Evolutionary conservation across 768 basidiomycete species (phyloP).

Genomic region (Megacollybia marginata): DNA sequence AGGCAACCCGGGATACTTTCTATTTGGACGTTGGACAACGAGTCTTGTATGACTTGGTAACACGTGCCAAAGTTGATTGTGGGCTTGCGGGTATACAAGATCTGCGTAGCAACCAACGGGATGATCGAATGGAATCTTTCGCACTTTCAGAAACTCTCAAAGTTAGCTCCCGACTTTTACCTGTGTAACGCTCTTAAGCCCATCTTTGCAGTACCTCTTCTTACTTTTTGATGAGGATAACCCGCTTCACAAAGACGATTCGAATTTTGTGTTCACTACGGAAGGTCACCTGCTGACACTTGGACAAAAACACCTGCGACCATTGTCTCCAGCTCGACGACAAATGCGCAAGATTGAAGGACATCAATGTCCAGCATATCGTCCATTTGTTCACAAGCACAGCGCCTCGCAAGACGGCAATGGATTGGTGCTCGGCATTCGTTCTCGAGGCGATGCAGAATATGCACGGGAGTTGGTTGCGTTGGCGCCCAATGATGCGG

Average conservation of each 20-base stretch:
- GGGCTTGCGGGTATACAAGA: constrained; percentile 81
- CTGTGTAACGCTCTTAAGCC: not conserved
- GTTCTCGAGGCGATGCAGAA: constrained; percentile 67
- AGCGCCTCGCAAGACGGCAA: constrained; percentile 22
- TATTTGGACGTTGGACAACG: constrained; percentile 90
- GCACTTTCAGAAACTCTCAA: constrained; percentile 90
- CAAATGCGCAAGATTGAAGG: constrained; percentile 55
- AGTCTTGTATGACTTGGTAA: constrained; percentile 65
- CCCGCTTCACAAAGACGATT: constrained; percentile 63
- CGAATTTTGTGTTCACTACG: constrained; percentile 89
- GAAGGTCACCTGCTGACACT: constrained; percentile 88
- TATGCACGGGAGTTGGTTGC: constrained; percentile 73
- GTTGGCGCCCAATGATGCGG: constrained; percentile 36
- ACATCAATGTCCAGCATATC: constrained; percentile 72
- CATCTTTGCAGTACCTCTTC: constrained; percentile 68
- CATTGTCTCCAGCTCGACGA: constrained; percentile 50
- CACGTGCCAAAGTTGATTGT: constrained; percentile 75
- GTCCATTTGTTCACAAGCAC: constrained; percentile 30
- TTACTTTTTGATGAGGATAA: constrained; percentile 88
- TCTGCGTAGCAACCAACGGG: constrained; percentile 66
- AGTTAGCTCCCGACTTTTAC: constrained; percentile 28
- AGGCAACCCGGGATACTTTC: constrained; percentile 90
- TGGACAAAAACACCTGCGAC: constrained; percentile 43
- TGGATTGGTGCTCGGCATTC: constrained; percentile 63
- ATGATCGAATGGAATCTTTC: constrained; percentile 97